Conservation (phyloP, 768 basidiomycete species). For the Gloeophyllum trabeum region DNA sequence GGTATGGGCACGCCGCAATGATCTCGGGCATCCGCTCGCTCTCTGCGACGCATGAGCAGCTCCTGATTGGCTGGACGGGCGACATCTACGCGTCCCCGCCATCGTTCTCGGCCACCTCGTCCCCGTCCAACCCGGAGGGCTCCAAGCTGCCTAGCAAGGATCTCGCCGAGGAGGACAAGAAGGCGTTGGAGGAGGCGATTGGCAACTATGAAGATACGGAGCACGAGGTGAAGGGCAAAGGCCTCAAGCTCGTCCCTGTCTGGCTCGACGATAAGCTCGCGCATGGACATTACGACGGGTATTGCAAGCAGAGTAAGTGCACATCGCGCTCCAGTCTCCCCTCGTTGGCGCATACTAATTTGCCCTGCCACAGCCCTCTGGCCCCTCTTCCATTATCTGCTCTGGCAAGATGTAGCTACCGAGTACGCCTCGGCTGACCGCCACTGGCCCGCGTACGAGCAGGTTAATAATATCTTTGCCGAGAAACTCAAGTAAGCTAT, state of each 20-base stretch:
- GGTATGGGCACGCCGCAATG: constrained; percentile 93
- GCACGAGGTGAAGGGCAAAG: constrained; percentile 42
- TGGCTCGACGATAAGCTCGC: constrained; percentile 87
- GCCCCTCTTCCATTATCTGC: constrained; percentile 97
- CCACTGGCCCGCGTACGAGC: constrained; percentile 71
- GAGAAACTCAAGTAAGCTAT: no score
- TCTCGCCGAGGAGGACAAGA: constrained; percentile 52
- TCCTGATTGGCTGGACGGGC: constrained; percentile 92
- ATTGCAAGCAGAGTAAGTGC: constrained; percentile 89
- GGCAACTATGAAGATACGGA: constrained; percentile 45
- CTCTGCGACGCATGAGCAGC: constrained; percentile 74
- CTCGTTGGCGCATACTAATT: background rate
- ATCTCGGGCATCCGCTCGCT: constrained; percentile 86
- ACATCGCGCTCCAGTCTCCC: background rate
- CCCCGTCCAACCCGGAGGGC: constrained; percentile 10
- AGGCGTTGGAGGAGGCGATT: constrained; percentile 55
- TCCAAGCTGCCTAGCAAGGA: constrained; percentile 33
- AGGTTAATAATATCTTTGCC: constrained; percentile 82
- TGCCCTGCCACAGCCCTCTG: constrained; percentile 56
- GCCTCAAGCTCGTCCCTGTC: constrained; percentile 64
- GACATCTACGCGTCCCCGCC: constrained; percentile 52
- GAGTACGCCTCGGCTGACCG: constrained; percentile 81
- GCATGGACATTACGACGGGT: constrained; percentile 92
- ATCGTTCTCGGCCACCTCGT: constrained; percentile 9
- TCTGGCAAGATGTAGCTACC: constrained; percentile 93